These are phyloP conservation scores for Aspergillus bertholletiae DNA, from an alignment of 495 filamentous ascomycete species.

Conservation along the genomic window DNA sequence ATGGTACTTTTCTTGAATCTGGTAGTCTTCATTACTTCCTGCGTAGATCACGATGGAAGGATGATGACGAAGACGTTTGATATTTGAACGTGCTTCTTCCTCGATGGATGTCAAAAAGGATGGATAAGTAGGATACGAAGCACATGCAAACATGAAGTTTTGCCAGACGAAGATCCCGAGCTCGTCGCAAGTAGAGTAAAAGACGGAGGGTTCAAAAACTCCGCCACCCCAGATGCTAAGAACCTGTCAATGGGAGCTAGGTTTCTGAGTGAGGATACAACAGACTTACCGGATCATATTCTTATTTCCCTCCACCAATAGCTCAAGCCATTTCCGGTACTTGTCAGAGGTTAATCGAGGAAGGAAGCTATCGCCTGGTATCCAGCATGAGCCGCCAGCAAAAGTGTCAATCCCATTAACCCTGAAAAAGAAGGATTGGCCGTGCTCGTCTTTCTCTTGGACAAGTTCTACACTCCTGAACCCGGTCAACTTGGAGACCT, in stretches of 20 bases:
- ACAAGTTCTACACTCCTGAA: conserved; percentile 69
- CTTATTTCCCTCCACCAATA: conserved; percentile 68
- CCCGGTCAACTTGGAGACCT: conserved; percentile 63
- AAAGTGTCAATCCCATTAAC: conserved; percentile 82
- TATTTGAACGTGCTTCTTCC: conserved; percentile 70
- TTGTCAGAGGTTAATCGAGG: conserved; percentile 59
- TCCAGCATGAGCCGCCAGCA: conserved; percentile 85
- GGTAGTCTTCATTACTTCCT: conserved; percentile 96
- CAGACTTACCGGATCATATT: conserved; percentile 60
- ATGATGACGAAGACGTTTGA: conserved; percentile 76
- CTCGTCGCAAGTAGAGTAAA: conserved; percentile 74
- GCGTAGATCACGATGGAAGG: conserved; percentile 84
- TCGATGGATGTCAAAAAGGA: conserved; percentile 64
- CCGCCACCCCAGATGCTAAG: conserved; percentile 77
- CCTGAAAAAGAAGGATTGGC: conserved; percentile 78
- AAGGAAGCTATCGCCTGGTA: conserved; percentile 79
- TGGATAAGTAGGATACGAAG: conserved; percentile 74
- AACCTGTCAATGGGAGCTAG: conserved; percentile 1
- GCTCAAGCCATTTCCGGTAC: conserved; percentile 71
- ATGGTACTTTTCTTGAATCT: conserved; percentile 67
- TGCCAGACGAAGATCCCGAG: conserved; percentile 76
- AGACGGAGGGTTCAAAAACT: conserved; percentile 67
- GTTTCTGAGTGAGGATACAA: background rate
- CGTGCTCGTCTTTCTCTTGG: conserved; percentile 64
- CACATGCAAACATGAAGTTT: conserved; percentile 80